Evolutionary conservation across 495 filamentous ascomycete species (phyloP).

Genomic region (Trichoderma orchidacearum): DNA sequence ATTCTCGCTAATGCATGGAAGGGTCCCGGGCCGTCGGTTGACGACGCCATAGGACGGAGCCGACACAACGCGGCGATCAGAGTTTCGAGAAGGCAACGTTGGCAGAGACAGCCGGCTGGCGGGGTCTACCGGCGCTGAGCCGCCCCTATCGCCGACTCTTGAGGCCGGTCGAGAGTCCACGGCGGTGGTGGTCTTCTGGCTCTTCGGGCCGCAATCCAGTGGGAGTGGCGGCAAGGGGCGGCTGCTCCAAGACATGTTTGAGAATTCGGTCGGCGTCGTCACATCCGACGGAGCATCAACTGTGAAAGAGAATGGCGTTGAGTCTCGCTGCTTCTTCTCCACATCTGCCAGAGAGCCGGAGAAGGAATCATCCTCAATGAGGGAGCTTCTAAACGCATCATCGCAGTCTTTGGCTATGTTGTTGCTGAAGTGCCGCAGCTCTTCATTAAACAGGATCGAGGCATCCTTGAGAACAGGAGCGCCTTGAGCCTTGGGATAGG

Average conservation of each 20-base stretch:
- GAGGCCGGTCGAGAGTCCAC: neutral
- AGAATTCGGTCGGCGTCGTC: neutral
- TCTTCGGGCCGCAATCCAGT: constrained; percentile 18
- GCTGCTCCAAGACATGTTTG: constrained; percentile 14
- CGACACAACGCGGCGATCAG: constrained; percentile 33
- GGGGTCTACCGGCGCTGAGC: neutral
- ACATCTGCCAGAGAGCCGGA: constrained; percentile 2
- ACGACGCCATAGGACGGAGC: constrained; percentile 36
- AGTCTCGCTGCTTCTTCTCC: constrained; percentile 6
- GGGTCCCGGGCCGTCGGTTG: constrained; percentile 18
- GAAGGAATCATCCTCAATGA: constrained; percentile 22
- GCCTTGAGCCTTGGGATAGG: constrained; percentile 1
- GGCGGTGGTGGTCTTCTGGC: neutral
- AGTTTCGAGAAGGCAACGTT: neutral
- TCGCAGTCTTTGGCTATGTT: constrained; percentile 38
- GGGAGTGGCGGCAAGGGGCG: constrained; percentile 40
- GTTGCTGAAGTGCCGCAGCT: constrained; percentile 32
- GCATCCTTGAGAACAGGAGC: constrained; percentile 7
- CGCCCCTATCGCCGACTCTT: neutral
- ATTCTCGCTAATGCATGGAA: constrained; percentile 41
- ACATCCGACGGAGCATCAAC: neutral
- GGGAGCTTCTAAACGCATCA: constrained; percentile 71
- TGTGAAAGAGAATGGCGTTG: constrained; percentile 13
- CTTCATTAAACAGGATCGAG: constrained; percentile 27
- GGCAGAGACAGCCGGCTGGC: neutral